Percentiles rank a stretch among this genome's conserved stretches.
phyloP scores from a whole-genome alignment of 1,139 yeast species.

The Yamadazyma pseudoaaseri region DNA sequence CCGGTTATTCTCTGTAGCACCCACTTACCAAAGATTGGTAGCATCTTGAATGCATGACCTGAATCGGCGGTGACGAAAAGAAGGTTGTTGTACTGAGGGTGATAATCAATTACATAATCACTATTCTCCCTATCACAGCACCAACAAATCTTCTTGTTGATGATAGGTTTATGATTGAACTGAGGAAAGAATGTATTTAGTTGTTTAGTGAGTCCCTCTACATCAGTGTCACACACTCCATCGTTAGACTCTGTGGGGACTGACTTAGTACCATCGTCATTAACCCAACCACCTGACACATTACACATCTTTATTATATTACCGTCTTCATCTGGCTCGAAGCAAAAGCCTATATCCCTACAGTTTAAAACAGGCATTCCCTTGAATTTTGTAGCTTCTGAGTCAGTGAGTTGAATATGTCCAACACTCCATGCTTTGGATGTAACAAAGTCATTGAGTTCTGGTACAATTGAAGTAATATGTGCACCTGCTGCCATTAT shows the following conservation, averaged over 20 bases:
- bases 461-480: slow-evolving; percentile 30
- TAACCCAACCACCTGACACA: slow-evolving; percentile 19
- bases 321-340: slow-evolving; percentile 24
- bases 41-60: no score
- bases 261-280: slow-evolving; percentile 10
- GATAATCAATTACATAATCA: no score
- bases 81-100: no score
- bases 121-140: no score
- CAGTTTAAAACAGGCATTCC: slow-evolving; percentile 42
- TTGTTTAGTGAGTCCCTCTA: slow-evolving; percentile 10
- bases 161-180: no score
- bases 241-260: slow-evolving; percentile 16
- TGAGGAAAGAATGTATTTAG: slow-evolving; percentile 14
- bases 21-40: no score
- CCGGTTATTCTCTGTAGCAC: no score
- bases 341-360: slow-evolving; percentile 28
- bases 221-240: slow-evolving; percentile 14
- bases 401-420: slow-evolving; percentile 32
- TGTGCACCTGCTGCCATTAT: slow-evolving; percentile 38
- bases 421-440: slow-evolving; percentile 37
- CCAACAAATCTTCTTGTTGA: no score
- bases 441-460: slow-evolving; percentile 24
- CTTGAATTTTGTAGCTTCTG: slow-evolving; percentile 29
- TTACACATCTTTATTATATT: slow-evolving; percentile 20
- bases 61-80: no score